Evolutionary conservation across 495 filamentous ascomycete genomes (phyloP), one percentile per base, ranked within the genome.

Genomic region (Talaromyces ruber): DNA sequence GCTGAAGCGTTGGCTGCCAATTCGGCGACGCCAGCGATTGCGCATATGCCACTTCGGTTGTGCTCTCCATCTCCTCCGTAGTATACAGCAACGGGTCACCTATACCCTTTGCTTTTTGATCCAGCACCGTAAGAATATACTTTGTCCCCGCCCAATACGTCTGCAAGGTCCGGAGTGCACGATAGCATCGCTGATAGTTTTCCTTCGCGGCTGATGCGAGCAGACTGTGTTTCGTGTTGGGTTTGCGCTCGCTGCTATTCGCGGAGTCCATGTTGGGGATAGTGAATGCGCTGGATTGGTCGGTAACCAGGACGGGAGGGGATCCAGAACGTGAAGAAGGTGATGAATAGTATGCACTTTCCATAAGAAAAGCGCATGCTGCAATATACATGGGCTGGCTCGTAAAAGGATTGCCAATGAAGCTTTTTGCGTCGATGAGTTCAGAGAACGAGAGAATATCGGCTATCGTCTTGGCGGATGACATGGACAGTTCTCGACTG

Each of bases 361-460:
- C 90, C 79, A 90, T 88, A 16, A 95, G 74, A 65, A 95, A 95
- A 5, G 90, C 90, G 67, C 90, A 93, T 6, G 89, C 91, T 3
- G 90, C 90, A 66, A 95, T 92, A 68, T 93, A 95, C 68, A 95
- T 92, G 11, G 91, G 91, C 72, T 95, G 91, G 29, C 87, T 91
- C 2, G 88, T 95, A 61, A 95, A 95, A 1, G 91, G 91, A 61
- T 93, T 93, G 9, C 89, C 89, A 56, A 90, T 88, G 63, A 90
- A 88, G 63, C 89, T 89, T 72, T 87, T 87, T 2, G 87, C 86
- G 71, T 92, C 89, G 45, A 91, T 85, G 4, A 91, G 71, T 66
- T 93, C 89, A 0, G 89, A 86, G 65, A 92, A 92, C 4, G 84
- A 85, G 4, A 92, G 76, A 52, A 95, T 93, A 69, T 95, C 88